Conservation (phyloP, 768 basidiomycete species). For the Leucocoprinus birnbaumii region DNA sequence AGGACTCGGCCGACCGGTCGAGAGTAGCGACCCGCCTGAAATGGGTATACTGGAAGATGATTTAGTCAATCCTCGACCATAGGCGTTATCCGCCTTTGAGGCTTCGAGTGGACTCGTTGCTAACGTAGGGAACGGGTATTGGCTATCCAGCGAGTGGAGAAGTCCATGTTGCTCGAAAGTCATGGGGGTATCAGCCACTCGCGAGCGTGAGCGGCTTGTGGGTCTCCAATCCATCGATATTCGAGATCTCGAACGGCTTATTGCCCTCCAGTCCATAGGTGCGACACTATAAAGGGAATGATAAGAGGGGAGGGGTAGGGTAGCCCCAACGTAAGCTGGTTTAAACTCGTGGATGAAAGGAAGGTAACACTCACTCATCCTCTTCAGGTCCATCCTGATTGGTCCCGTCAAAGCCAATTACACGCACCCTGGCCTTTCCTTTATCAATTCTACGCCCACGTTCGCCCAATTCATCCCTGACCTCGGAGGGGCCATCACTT, state of each 20-base stretch:
- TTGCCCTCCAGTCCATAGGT: slow-evolving; percentile 91
- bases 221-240: slow-evolving; percentile 92
- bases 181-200: slow-evolving; percentile 56
- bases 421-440: slow-evolving; percentile 73
- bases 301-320: slow-evolving; percentile 1
- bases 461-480: slow-evolving; percentile 33
- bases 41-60: slow-evolving; percentile 32
- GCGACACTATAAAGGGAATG: slow-evolving; percentile 37
- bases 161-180: slow-evolving; percentile 46
- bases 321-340: slow-evolving; percentile 10
- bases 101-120: slow-evolving; percentile 16
- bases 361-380: slow-evolving; percentile 56
- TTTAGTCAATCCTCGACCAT: slow-evolving; percentile 4
- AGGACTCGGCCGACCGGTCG: slow-evolving; percentile 45
- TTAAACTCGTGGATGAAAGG: slow-evolving; percentile 6
- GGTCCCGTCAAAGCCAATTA: slow-evolving; percentile 78
- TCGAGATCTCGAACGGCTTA: slow-evolving; percentile 88
- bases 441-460: slow-evolving; percentile 78
- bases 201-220: slow-evolving; percentile 71
- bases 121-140: slow-evolving; percentile 40
- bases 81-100: slow-evolving; percentile 9
- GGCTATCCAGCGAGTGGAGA: slow-evolving; percentile 36
- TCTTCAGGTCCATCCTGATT: slow-evolving; percentile 72
- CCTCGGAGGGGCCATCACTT: slow-evolving; percentile 18
- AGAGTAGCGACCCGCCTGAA: slow-evolving; percentile 41